Base-by-base conservation (phyloP, 192 early-diverging fungal species). In the Backusella parvicylindrica region DNA sequence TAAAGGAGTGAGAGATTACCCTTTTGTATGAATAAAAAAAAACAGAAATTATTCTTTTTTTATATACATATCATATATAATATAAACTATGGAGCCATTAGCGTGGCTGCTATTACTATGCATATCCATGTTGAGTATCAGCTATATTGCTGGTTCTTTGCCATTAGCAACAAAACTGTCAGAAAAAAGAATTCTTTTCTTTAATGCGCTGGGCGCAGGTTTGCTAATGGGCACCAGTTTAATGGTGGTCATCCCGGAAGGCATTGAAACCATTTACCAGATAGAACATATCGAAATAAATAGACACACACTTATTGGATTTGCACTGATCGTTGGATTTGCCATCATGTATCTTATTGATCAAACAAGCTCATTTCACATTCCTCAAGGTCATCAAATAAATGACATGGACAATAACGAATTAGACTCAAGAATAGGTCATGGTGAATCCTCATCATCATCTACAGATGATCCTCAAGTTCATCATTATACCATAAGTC, bases 171-270 rank as follows among this genome's bases (percentile, higher is more conserved):
- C 96, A 56, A 84, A 89, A 38, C 87, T 96, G 65, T 91, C 92
- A 7, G 89, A 93, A 73, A 80, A 89, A 36, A 85, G 88, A 40
- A 86, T 98, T 68, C 86, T 86, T 31, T 77, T 93, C 30, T 83
- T 95, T 33, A 94, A 95, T 23, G 91, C 89, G 15, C 92, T 97
- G 83, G 94, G 95, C 23, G 90, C 93, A 9, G 97, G 97, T 13
- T 88, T 98, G 28, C 86, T 98, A 21, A 90, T 97, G 47, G 96
- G 97, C 32, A 94, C 95, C 2, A 91, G 94, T 0, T 83, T 98
- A 31, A 88, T 93, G n/a, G 95, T 98, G 3, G 97, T 98, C 71
- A 83, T 98, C 64, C 97, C 97, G 4, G 97, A 97, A 81, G 95
- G 97, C 37, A 89, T 98, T 37, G 95, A 97, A 79, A 96, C 95